phyloP scores from a whole-genome alignment of 169 alveolate species.

The Pseudocohnilembus persalinus region DNA sequence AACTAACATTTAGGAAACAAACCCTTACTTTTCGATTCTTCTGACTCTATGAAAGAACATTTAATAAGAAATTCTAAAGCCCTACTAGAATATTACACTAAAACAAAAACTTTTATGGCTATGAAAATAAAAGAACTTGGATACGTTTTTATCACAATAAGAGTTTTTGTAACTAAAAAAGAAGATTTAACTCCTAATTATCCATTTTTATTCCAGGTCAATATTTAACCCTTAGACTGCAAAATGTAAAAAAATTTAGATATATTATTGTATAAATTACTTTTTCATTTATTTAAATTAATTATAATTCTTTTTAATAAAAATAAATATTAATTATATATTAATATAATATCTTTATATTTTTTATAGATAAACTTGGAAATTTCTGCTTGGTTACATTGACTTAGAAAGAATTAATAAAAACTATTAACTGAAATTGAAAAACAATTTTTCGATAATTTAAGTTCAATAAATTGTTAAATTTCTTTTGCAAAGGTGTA shows the following conservation, averaged over 20 bases:
- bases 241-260: not conserved
- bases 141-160: not conserved
- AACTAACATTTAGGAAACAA: not conserved
- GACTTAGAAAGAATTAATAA: too few species aligned
- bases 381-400: too few species aligned
- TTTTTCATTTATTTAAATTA: too few species aligned
- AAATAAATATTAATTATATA: too few species aligned
- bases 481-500: too few species aligned
- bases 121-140: not conserved
- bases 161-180: not conserved
- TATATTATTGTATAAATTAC: too few species aligned
- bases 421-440: too few species aligned
- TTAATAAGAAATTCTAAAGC: not conserved
- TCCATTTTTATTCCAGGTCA: not conserved
- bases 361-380: too few species aligned
- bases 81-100: not conserved
- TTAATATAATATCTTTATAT: too few species aligned
- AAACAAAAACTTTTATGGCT: not conserved
- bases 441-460: too few species aligned
- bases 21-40: not conserved
- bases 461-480: too few species aligned
- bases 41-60: not conserved
- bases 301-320: too few species aligned
- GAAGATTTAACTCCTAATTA: not conserved
- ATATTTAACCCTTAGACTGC: not conserved